phyloP scores from a whole-genome alignment of 73 alveolate species.

The Tetrahymena malaccensis region DNA sequence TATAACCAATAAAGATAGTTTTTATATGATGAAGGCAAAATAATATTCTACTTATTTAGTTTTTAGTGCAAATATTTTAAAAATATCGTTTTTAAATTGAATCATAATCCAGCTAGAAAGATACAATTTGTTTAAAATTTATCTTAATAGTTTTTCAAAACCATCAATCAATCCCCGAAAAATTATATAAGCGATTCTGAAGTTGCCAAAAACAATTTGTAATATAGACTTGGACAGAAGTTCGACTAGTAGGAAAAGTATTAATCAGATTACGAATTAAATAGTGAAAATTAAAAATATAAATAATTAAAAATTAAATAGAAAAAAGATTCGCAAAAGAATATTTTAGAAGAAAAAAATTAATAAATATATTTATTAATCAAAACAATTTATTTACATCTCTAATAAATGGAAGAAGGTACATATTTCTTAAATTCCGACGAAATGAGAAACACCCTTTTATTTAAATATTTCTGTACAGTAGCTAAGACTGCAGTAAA shows the following conservation, averaged over 20 bases:
- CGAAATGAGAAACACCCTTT: background rate
- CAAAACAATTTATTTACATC: background rate
- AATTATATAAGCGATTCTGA: background rate
- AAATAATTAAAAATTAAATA: background rate
- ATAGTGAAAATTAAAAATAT: background rate
- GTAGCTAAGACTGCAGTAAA: constrained; percentile 8
- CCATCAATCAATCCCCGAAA: background rate
- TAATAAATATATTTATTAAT: background rate
- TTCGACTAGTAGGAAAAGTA: background rate
- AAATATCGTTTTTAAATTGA: background rate
- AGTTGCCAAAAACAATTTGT: background rate
- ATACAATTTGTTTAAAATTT: background rate
- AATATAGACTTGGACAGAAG: background rate
- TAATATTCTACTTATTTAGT: background rate
- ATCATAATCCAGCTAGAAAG: background rate
- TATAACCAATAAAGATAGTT: too few relatives aligned
- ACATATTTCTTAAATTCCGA: constrained; percentile 22
- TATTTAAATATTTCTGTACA: background rate
- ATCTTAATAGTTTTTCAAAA: background rate
- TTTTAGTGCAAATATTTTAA: background rate
- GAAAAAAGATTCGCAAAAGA: background rate
- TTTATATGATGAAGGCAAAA: too few relatives aligned
- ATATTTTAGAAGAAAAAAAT: background rate
- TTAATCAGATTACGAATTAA: background rate
- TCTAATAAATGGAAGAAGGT: background rate